Evolutionary conservation across 768 basidiomycete species (phyloP), one percentile per base, ranked within the genome.

Genomic region (Lactarius pseudohatsudake): DNA sequence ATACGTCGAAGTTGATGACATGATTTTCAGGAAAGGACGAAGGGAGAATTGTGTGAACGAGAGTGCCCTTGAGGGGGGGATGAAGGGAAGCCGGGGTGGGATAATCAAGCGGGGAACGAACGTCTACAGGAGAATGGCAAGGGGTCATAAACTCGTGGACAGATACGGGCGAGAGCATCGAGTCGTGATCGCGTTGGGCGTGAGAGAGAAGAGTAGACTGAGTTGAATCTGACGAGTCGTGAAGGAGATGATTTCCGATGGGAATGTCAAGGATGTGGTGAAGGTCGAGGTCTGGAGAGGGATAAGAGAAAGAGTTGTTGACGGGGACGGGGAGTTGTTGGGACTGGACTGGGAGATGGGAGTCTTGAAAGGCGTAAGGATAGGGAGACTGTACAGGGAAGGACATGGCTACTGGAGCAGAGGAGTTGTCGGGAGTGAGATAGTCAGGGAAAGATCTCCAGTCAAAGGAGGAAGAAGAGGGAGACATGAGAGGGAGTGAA

Each of bases 1-100:
- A 62, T 53, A 61, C 65, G n/a, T 67, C 57, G 30, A 69, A 69
- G 54, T 67, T 72, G 57, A 72, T 68, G 66, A 72, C 70, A 67
- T 72, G 71, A n/a, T 72, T 69, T 59, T 72, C 71, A n/a, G 69
- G 64, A 32, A 72, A 68, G 3, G 70, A 66, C 16, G 70, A 69
- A 2, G 65, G 69, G 57, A 69, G 71, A 43, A 70, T 64, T 15
- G 63, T 69, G 55, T 68, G 64, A n/a, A 68, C 59, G 58, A 53
- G 15, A 8, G 68, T 36, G 30, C 67, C 62, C 43, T 66, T 65
- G 13, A 59, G 40, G 54, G 66, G 64, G 34, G 70, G 30, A 15
- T 64, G 65, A 18, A 69, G 41, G 13, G 68, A 50, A 22, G 72
- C 20, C 0, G 69, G 62, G 26, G 64, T 69, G 4, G 68, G 70